Conservation (phyloP, 306 rosid genomes). For the Acacia acuminata region DNA sequence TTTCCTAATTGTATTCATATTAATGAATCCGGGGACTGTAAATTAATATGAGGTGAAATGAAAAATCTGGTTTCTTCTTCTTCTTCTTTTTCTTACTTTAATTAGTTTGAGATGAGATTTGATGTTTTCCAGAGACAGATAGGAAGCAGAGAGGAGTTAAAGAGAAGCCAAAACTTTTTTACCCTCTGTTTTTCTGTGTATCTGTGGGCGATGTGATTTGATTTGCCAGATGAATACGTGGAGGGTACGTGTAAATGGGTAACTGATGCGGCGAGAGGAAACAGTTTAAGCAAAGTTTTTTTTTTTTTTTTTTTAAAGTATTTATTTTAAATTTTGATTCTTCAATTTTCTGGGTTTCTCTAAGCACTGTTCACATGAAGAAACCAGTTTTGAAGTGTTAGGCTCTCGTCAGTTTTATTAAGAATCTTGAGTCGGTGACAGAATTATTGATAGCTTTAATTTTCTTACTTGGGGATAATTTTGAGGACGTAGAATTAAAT, state of each 20-base stretch:
- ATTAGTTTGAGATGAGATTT: neutral
- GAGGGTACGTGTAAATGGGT: slow-evolving; percentile 37
- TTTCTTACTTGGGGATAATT: neutral
- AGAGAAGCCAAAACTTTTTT: slow-evolving; percentile 10
- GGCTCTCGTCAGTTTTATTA: neutral
- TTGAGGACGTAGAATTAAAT: neutral
- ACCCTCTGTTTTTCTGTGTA: neutral
- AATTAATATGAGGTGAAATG: slow-evolving; percentile 62
- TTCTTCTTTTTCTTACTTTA: neutral
- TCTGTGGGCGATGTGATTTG: slow-evolving; percentile 3
- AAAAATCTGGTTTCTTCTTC: slow-evolving; percentile 13
- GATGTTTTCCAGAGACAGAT: neutral
- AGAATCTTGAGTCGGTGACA: neutral
- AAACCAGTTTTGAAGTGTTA: neutral
- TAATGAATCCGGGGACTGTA: neutral
- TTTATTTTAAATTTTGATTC: neutral
- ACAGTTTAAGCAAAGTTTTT: neutral
- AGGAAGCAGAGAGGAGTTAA: no score
- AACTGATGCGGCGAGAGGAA: slow-evolving; percentile 60
- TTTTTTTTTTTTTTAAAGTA: neutral
- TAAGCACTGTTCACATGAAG: neutral
- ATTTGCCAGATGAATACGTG: slow-evolving; percentile 23
- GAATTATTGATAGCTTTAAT: neutral
- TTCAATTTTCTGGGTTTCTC: neutral
- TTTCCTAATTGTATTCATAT: neutral